These are phyloP conservation scores for Leishmania guyanensis DNA, from an alignment of 208 protist species.

Conservation along the genomic window DNA sequence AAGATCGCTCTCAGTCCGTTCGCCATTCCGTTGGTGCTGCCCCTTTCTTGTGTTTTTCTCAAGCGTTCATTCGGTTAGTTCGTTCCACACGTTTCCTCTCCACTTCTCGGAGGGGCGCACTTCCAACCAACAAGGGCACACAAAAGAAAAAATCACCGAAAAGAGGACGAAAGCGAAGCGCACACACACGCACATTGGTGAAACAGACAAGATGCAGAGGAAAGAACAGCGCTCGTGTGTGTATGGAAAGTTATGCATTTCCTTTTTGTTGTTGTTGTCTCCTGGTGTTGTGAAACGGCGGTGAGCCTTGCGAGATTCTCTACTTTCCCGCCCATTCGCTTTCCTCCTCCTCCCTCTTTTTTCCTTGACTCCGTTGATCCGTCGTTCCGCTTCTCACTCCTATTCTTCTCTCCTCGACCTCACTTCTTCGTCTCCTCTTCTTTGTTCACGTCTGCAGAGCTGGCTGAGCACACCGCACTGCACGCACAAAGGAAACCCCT, in stretches of 20 bases:
- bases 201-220: background rate
- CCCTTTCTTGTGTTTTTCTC: background rate
- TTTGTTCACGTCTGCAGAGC: constrained; percentile 8
- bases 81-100: constrained; percentile 9
- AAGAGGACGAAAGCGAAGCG: background rate
- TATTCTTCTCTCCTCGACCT: constrained; percentile 17
- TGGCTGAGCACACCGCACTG: background rate
- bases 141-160: background rate
- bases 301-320: background rate
- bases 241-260: background rate
- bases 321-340: background rate
- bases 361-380: constrained; percentile 2
- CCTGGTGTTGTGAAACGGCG: background rate
- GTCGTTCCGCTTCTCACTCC: constrained; percentile 16
- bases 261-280: background rate
- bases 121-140: constrained; percentile 8
- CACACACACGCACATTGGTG: background rate
- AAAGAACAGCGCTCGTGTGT: background rate
- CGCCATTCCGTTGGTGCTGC: background rate
- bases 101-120: background rate
- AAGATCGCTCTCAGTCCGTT: background rate
- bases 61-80: background rate
- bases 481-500: background rate
- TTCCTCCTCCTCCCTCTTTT: background rate
- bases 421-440: constrained; percentile 6